Base-by-base conservation (phyloP, 2,329 filamentous ascomycete species). In the Blastomyces gilchristii region DNA sequence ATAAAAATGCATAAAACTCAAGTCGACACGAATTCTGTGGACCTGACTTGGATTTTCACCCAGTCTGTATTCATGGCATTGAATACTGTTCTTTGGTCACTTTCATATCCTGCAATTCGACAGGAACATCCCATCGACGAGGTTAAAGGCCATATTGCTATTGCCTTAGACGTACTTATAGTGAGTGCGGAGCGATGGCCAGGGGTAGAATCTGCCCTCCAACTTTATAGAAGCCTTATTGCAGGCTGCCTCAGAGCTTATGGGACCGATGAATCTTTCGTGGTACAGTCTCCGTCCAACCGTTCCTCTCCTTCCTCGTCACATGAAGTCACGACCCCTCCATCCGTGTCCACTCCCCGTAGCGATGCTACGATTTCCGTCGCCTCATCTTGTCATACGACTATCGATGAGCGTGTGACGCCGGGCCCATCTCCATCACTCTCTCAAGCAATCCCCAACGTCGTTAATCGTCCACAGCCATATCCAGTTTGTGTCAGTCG, bases 1-100 rank as follows among this genome's bases (percentile, higher is more conserved):
- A 90, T 97, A 69, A 83, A 87, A 67, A 85, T 93, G 72, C 88
- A 91, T 54, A 85, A 85, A 71, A 86, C 88, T 69, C 91, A 96
- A 74, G 88, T 96, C 71, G 84, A 87, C 67, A 86, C 83, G 18
- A 83, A 84, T 16, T 86, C 86, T 28, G 85, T 94, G 12, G 93
- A 97, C 71, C 81, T 97, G 65, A 97, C 92, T 0, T 97, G 93
- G 93, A 87, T 96, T 53, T 96, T 96, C 71, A 85, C 96, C 0
- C 83, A 96, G 64, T 87, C 88, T 25, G 83, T 97, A 50, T 97
- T 95, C 77, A 94, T 95, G 85, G 87, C 90, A 4, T 83, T 97
- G 63, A 97, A 96, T 72, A 92, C 90, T 5, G 83, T 97, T 59
- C 82, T 99, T 0, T 99, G 94, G 94, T 86, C 89, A 1, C 83